Conservation (phyloP, 2,329 filamentous ascomycete species). For the Parascedosporium putredinis region DNA sequence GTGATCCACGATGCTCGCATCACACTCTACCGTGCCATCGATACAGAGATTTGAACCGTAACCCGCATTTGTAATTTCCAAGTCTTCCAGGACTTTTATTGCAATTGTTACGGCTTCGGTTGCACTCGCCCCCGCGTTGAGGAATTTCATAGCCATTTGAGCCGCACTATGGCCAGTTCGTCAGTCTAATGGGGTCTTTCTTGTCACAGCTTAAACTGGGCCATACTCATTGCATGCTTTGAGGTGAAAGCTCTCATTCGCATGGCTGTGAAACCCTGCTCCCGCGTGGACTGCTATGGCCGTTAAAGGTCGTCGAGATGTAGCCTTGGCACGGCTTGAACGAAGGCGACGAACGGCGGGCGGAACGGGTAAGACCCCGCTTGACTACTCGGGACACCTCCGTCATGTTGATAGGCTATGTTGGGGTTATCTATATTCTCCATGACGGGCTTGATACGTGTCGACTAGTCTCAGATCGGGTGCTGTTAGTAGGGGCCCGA, state of each 20-base stretch:
- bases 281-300: slow-evolving; percentile 95
- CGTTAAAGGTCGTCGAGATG: slow-evolving; percentile 27
- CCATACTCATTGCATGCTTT: slow-evolving; percentile 79
- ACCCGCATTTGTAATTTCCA: slow-evolving; percentile 92
- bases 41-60: slow-evolving; percentile 92
- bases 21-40: slow-evolving; percentile 85
- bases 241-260: slow-evolving; percentile 78
- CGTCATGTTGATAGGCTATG: not conserved
- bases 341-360: not conserved
- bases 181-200: not conserved
- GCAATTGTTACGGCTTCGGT: slow-evolving; percentile 85
- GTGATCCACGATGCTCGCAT: slow-evolving; percentile 89
- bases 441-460: not conserved
- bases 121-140: slow-evolving; percentile 69
- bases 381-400: not conserved
- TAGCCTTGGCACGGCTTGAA: not conserved
- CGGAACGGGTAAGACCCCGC: not conserved
- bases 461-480: no score
- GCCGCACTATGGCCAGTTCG: slow-evolving; percentile 51
- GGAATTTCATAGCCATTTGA: slow-evolving; percentile 69
- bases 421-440: not conserved
- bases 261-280: slow-evolving; percentile 81
- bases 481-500: no score
- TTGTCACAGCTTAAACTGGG: not conserved
- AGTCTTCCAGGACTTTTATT: slow-evolving; percentile 79